Base-by-base conservation (phyloP, 345 rosid species). In the Garcia nutans region DNA sequence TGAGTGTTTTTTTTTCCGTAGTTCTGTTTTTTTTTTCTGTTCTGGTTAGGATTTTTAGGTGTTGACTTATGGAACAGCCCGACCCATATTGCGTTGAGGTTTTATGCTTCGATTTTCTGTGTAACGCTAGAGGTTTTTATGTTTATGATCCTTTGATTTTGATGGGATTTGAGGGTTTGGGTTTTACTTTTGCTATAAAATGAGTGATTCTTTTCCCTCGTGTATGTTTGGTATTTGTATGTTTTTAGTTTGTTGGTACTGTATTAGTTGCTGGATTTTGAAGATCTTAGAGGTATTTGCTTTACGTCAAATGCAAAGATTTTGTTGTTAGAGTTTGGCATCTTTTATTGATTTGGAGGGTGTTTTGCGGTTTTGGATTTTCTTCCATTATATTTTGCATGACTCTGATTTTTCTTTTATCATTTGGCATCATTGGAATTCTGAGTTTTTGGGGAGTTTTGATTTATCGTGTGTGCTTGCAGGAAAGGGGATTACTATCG, bases 401-500 rank as follows among this genome's bases (percentile, higher is more conserved):
- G 20, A 54, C 6, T 17, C 0, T 52, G 11, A 59, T 76, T 20
- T 31, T 64, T 42, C 65, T 42, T 44, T 73, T 60, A 23, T 68
- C 72, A 37, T 7, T 69, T 33, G 19, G 26, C 58, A 12, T 49
- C 68, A 9, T 19, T 44, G 44, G 26, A 52, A 19, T 28, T 42
- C 56, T n/a, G 22, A 23, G 8, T 44, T 37, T 71, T 24, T 47
- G 58, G 19, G 56, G 52, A 44, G 31, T 52, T 77, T 70, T 72
- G 8, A 61, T 73, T 82, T 66, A 3, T n/a, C 37, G 9, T 63
- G 59, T 6, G 0, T 63, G 44, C 52, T 11, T 70, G 82, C 84
- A 90, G 94, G 94, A 90, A 90, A 76, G 94, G 89, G 22, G 94
- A 90, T 57, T 90, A 90, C 78, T 90, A 84, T 77, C 80, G 94